Evolutionary conservation across 2,329 filamentous ascomycete species (phyloP).

Genomic region (Colletotrichum salicis): DNA sequence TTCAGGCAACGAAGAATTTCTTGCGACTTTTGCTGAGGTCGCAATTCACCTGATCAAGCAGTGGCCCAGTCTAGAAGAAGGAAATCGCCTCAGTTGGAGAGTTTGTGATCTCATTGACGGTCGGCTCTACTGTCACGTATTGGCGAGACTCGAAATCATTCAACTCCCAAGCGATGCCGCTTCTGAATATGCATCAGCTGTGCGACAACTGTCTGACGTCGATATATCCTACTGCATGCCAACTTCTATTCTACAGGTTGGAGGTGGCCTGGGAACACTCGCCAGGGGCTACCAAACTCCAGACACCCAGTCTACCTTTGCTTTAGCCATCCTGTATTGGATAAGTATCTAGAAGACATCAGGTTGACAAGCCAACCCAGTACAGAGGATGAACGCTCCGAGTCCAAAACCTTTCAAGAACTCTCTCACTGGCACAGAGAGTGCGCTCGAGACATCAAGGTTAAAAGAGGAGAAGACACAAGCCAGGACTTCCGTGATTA

Average conservation of each 20-base stretch:
- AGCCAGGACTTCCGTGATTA: constrained; percentile 43
- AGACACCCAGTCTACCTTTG: constrained; percentile 45
- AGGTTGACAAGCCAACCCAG: constrained; percentile 45
- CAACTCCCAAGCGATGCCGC: neutral
- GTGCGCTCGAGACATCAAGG: constrained; percentile 46
- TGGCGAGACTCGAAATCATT: neutral
- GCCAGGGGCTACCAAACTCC: neutral
- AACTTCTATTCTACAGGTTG: neutral
- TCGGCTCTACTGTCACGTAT: constrained; percentile 1
- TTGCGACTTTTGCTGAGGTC: constrained; percentile 4
- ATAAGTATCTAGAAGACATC: constrained; percentile 56
- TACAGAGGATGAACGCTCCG: neutral
- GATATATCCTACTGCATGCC: constrained; percentile 19
- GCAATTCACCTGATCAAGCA: neutral
- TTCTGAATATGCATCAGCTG: neutral
- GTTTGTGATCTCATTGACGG: constrained; percentile 22
- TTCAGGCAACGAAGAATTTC: neutral
- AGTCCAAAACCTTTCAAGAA: constrained; percentile 55
- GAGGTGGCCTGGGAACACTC: neutral
- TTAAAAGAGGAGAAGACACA: constrained; percentile 47
- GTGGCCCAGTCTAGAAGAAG: neutral
- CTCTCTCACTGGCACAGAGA: constrained; percentile 69
- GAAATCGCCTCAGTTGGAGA: neutral
- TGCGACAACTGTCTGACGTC: neutral
- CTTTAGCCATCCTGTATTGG: constrained; percentile 60